Evolutionary conservation across 495 filamentous ascomycete species (phyloP).

Genomic region (Aspergillus coremiiformis): DNA sequence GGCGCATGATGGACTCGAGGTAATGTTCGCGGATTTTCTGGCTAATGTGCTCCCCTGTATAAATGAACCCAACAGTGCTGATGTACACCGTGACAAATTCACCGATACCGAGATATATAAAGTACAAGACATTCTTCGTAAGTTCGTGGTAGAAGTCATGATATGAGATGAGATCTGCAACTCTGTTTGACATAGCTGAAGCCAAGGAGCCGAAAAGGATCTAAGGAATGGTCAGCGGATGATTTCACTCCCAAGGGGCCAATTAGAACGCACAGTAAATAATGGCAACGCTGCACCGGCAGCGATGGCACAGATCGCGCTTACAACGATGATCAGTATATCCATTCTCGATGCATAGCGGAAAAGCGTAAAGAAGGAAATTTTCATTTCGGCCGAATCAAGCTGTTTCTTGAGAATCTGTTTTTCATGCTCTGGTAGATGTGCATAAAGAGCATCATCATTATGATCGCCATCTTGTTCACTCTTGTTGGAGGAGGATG

Average conservation of each 20-base stretch:
- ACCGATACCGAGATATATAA: conserved; percentile 81
- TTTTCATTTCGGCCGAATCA: conserved; percentile 55
- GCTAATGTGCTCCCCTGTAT: conserved; percentile 83
- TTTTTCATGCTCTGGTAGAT: conserved; percentile 48
- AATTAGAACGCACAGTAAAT: conserved; percentile 60
- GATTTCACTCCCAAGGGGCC: conserved; percentile 18
- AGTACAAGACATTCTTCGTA: conserved; percentile 67
- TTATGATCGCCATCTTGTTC: conserved; percentile 12
- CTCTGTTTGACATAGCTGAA: conserved; percentile 61
- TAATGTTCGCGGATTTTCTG: conserved; percentile 81
- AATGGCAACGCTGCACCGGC: conserved; percentile 77
- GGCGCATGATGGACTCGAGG: conserved; percentile 71
- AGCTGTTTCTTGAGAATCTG: conserved; percentile 65
- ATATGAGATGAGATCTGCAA: conserved; percentile 37
- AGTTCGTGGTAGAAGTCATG: conserved; percentile 54
- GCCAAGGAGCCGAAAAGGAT: conserved; percentile 71
- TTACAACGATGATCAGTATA: conserved; percentile 60
- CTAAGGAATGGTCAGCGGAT: conserved; percentile 20
- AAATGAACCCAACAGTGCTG: conserved; percentile 83
- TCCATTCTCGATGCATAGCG: conserved; percentile 75
- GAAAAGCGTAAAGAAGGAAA: conserved; percentile 61
- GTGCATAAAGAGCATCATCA: conserved; percentile 30
- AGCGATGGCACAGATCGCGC: conserved; percentile 60
- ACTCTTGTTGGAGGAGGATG: conserved; percentile 11
- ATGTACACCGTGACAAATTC: conserved; percentile 79